Conservation (phyloP, 805 yeast species). For the Metschnikowia lachancei region DNA sequence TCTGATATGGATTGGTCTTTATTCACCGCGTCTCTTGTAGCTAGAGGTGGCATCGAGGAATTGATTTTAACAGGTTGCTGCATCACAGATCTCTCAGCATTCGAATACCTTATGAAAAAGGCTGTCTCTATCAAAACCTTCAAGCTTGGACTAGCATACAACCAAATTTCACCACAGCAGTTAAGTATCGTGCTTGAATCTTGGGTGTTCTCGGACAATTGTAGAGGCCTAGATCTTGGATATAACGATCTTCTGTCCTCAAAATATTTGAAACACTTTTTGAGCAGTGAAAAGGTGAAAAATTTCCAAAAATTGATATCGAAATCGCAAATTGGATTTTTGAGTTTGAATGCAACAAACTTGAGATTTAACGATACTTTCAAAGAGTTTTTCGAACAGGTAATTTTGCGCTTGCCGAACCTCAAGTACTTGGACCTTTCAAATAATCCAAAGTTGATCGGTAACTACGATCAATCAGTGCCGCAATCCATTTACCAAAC, state of each 20-base stretch:
- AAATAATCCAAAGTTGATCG: conserved; percentile 65
- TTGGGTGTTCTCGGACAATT: conserved; percentile 52
- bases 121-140: conserved; percentile 56
- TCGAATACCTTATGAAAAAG: conserved; percentile 52
- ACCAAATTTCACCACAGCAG: conserved; percentile 61
- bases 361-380: conserved; percentile 46
- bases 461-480: conserved; percentile 27
- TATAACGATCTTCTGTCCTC: conserved; percentile 63
- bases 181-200: conserved; percentile 48
- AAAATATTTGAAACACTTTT: conserved; percentile 35
- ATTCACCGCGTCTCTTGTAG: conserved; percentile 63
- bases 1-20: conserved; percentile 82
- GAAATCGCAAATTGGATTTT: conserved; percentile 35
- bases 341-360: conserved; percentile 66
- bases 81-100: conserved; percentile 52
- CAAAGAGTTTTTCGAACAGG: conserved; percentile 50
- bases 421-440: conserved; percentile 76
- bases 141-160: conserved; percentile 75
- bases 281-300: conserved; percentile 27
- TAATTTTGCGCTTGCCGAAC: conserved; percentile 52
- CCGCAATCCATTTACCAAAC: not conserved
- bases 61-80: conserved; percentile 75
- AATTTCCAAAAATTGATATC: conserved; percentile 21
- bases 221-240: conserved; percentile 78
- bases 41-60: conserved; percentile 77